These are phyloP conservation scores for Solanum bulbocastanum DNA, from an alignment of 257 asterid species.

Conservation along the genomic window DNA sequence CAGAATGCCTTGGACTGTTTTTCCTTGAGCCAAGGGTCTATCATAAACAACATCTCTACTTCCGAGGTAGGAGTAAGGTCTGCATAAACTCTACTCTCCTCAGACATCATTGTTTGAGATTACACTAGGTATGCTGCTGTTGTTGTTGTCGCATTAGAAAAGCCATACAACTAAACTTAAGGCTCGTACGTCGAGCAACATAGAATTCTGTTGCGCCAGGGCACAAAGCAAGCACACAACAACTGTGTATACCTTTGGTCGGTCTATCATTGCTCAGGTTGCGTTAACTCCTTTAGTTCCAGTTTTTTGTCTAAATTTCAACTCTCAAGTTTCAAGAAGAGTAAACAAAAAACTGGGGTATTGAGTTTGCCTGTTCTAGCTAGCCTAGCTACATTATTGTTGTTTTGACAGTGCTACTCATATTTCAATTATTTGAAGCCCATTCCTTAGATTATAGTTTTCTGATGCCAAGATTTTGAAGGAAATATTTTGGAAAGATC, in stretches of 20 bases:
- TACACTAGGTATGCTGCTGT: not conserved
- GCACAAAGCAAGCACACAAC: not conserved
- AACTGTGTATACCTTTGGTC: not conserved
- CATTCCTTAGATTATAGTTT: not conserved
- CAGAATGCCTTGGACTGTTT: not conserved
- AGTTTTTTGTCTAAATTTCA: not conserved
- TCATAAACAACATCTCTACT: not conserved
- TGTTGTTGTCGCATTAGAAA: not conserved
- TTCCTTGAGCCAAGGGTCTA: not conserved
- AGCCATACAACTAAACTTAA: not conserved
- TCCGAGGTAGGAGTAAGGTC: not conserved
- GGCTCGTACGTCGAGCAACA: not conserved
- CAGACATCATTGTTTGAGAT: not conserved
- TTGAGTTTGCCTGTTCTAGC: not conserved
- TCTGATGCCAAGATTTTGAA: not conserved
- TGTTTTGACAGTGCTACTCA: not conserved
- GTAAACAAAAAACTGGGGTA: not conserved
- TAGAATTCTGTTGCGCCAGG: not conserved
- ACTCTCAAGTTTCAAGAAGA: not conserved
- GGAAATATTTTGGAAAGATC: not conserved
- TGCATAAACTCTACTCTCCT: not conserved
- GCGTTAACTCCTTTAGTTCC: not conserved
- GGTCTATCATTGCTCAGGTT: not conserved
- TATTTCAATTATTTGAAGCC: not conserved
- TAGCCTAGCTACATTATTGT: not conserved